Conservation (phyloP, 495 filamentous ascomycete genomes). For the Daldinia loculata region DNA sequence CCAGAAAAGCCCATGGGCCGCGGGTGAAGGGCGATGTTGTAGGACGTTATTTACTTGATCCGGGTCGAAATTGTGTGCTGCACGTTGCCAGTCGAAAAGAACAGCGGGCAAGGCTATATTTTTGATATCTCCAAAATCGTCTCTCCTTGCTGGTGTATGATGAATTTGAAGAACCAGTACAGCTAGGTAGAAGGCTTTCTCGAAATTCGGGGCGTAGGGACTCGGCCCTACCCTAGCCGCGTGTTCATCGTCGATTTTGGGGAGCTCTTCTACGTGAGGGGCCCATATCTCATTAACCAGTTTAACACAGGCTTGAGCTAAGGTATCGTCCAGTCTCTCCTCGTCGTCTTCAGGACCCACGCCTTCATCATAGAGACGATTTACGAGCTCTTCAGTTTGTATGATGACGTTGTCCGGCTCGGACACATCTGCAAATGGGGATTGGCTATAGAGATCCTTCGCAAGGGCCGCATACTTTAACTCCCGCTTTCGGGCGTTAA, state of each 20-base stretch:
- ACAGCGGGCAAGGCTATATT: conserved; percentile 70
- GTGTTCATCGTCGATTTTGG: conserved; percentile 58
- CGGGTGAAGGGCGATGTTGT: conserved; percentile 71
- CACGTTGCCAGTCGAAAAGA: conserved; percentile 80
- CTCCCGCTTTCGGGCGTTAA: conserved; percentile 45
- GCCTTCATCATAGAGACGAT: conserved; percentile 65
- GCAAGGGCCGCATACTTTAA: conserved; percentile 59
- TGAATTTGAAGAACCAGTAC: conserved; percentile 76
- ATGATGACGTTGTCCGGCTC: conserved; percentile 65
- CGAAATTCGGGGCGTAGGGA: conserved; percentile 63
- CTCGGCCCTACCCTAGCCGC: conserved; percentile 70
- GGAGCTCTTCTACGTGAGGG: conserved; percentile 55
- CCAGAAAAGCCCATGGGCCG: conserved; percentile 80
- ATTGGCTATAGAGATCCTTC: conserved; percentile 59
- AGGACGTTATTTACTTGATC: conserved; percentile 68
- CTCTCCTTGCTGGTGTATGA: conserved; percentile 63
- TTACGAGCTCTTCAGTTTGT: conserved; percentile 62
- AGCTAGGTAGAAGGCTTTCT: conserved; percentile 77
- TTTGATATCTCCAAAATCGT: conserved; percentile 49
- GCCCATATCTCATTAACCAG: conserved; percentile 67
- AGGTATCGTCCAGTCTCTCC: conserved; percentile 60
- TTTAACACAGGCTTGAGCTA: conserved; percentile 63
- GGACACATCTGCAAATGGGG: conserved; percentile 52
- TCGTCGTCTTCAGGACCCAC: conserved; percentile 61
- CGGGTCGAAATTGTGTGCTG: conserved; percentile 69